phyloP scores from a whole-genome alignment of 345 rosid genomes.

The Citrus unshiu region DNA sequence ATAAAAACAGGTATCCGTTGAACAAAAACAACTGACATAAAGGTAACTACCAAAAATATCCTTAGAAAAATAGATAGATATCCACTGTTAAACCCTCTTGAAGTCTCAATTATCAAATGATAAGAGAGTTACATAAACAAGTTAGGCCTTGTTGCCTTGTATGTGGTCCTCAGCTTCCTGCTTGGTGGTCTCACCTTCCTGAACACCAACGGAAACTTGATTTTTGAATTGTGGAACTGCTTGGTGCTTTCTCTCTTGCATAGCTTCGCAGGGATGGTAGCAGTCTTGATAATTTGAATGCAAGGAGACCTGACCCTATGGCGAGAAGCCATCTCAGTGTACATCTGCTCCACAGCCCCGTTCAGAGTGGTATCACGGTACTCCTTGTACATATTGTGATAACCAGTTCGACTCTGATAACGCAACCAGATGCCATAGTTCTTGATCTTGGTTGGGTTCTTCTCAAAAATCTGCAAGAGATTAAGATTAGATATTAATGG shows the following conservation, averaged over 20 bases:
- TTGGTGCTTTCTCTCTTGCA: slow-evolving; percentile 44
- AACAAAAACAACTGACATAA: slow-evolving; percentile 14
- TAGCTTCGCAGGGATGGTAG: slow-evolving; percentile 30
- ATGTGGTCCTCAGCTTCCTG: slow-evolving; percentile 39
- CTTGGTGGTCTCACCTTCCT: slow-evolving; percentile 36
- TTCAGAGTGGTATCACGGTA: slow-evolving; percentile 33
- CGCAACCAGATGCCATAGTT: slow-evolving; percentile 39
- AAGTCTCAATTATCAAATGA: slow-evolving; percentile 5
- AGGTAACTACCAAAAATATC: slow-evolving; percentile 16
- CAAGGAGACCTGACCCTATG: slow-evolving; percentile 38
- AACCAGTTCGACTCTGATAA: slow-evolving; percentile 36
- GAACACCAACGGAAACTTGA: slow-evolving; percentile 36
- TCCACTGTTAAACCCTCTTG: neutral
- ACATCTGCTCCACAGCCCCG: slow-evolving; percentile 38
- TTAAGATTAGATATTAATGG: no score
- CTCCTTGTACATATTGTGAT: slow-evolving; percentile 41
- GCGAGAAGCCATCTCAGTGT: slow-evolving; percentile 40
- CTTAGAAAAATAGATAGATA: slow-evolving; percentile 9
- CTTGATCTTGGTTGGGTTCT: slow-evolving; percentile 34
- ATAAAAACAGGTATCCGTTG: slow-evolving; percentile 10
- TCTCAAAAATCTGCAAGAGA: slow-evolving; percentile 28
- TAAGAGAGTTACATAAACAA: slow-evolving; percentile 24
- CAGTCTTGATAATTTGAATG: slow-evolving; percentile 39
- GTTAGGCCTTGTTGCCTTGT: slow-evolving; percentile 40
- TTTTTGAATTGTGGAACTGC: slow-evolving; percentile 37